Percentiles rank a stretch among this genome's conserved stretches.
Conservation (phyloP, 2,329 filamentous ascomycete genomes). For the Orbilia brochopaga region DNA sequence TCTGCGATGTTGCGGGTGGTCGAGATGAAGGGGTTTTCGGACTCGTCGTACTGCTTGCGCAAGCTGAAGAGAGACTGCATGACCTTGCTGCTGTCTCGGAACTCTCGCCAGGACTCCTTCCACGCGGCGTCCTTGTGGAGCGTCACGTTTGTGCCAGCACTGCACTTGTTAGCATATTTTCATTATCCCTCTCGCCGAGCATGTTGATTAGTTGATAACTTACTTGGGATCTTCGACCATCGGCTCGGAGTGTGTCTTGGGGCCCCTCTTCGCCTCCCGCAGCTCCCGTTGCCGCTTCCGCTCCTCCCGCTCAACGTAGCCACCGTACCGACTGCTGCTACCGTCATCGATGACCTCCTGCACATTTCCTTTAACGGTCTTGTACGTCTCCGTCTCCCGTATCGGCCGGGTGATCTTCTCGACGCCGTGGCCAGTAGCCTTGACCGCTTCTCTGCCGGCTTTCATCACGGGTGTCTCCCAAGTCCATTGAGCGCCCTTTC, state of each 20-base stretch:
- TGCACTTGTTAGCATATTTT: conserved; percentile 60
- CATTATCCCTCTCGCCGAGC: conserved; percentile 45
- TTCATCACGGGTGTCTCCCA: conserved; percentile 96
- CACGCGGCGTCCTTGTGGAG: conserved; percentile 95
- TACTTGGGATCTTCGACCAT: conserved; percentile 87
- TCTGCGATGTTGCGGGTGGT: conserved; percentile 95
- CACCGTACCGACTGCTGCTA: conserved; percentile 92
- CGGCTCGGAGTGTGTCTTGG: conserved; percentile 64
- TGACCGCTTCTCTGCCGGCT: conserved; percentile 83
- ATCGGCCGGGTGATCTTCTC: conserved; percentile 96
- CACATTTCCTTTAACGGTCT: conserved; percentile 70
- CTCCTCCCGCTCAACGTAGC: conserved; percentile 97
- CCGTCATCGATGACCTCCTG: conserved; percentile 97
- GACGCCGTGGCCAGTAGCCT: conserved; percentile 80
- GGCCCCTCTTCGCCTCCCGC: conserved; percentile 68
- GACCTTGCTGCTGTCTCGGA: conserved; percentile 85
- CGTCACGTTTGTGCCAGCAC: conserved; percentile 91
- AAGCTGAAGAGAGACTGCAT: conserved; percentile 87
- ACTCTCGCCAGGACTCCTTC: conserved; percentile 98
- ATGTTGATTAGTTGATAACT: conserved; percentile 58
- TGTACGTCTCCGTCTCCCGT: conserved; percentile 91
- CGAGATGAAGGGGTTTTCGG: conserved; percentile 91
- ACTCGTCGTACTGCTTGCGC: conserved; percentile 89
- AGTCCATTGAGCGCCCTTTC: conserved; percentile 91
- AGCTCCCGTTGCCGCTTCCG: conserved; percentile 77